A percentile compares a stretch with the other conserved stretches of the same genome.
Conservation (phyloP, 768 basidiomycete genomes). For the Tubosaeta sp. region DNA sequence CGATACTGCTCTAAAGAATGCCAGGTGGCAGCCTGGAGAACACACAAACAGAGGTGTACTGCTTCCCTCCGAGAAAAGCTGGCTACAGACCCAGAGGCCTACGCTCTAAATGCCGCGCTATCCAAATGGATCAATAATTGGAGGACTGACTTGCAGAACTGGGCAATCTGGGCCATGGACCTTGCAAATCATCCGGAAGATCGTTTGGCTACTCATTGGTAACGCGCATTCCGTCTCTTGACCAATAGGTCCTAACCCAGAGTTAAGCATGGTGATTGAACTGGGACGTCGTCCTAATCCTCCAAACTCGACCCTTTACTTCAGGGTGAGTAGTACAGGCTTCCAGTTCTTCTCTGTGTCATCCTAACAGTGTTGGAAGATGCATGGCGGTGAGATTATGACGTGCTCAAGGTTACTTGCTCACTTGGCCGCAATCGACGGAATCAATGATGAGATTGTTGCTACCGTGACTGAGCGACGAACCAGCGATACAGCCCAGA, state of each 20-base stretch:
- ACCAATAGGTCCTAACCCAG: not conserved
- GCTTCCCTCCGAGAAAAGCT: constrained; percentile 9
- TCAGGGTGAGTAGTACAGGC: constrained; percentile 14
- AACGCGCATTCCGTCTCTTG: not conserved
- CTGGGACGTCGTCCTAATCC: constrained; percentile 18
- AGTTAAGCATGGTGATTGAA: constrained; percentile 19
- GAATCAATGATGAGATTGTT: constrained; percentile 17
- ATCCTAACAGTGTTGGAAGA: constrained; percentile 12
- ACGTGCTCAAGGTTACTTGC: constrained; percentile 16
- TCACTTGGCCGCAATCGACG: constrained; percentile 9
- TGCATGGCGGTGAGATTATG: constrained; percentile 23
- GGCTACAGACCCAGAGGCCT: constrained; percentile 10
- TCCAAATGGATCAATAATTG: constrained; percentile 27
- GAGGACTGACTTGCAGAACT: constrained; percentile 16
- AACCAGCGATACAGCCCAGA: constrained; percentile 25
- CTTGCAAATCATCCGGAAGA: constrained; percentile 23
- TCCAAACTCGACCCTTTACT: constrained; percentile 11
- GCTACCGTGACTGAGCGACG: constrained; percentile 19
- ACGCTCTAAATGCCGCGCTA: constrained; percentile 17
- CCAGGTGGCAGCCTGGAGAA: constrained; percentile 27
- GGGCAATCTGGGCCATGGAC: constrained; percentile 22
- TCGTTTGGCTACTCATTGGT: constrained; percentile 25
- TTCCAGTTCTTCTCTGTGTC: not conserved
- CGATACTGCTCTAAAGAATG: constrained; percentile 30
- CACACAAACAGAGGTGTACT: constrained; percentile 22